Evolutionary conservation across 2,329 filamentous ascomycete species (phyloP).

Genomic region (Emergomyces orientalis): DNA sequence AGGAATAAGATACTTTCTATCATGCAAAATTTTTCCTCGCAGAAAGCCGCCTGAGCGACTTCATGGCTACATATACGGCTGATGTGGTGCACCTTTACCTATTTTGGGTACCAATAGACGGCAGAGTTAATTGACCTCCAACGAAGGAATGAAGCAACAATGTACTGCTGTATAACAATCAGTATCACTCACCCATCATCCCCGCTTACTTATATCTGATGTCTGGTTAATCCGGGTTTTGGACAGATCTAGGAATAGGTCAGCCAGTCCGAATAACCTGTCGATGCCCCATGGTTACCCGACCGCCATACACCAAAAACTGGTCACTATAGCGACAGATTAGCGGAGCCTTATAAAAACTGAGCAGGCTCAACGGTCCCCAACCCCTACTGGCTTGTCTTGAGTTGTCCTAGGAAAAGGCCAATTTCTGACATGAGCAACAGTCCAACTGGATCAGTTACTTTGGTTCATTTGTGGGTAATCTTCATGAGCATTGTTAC

Average conservation of each 20-base stretch:
- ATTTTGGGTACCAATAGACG: neutral
- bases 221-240: neutral
- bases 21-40: neutral
- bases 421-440: neutral
- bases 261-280: neutral
- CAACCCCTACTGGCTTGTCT: neutral
- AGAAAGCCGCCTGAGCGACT: neutral
- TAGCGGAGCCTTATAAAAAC: neutral
- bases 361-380: neutral
- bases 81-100: neutral
- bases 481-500: neutral
- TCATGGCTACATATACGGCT: neutral
- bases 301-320: neutral
- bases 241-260: neutral
- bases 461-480: neutral
- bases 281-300: neutral
- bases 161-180: neutral
- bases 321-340: neutral
- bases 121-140: neutral
- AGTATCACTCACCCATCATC: neutral
- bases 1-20: neutral
- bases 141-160: neutral
- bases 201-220: neutral
- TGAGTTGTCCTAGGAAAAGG: neutral
- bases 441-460: neutral